Evolutionary conservation across 1,139 yeast species (phyloP).

Genomic region (Nadsonia commutata): DNA sequence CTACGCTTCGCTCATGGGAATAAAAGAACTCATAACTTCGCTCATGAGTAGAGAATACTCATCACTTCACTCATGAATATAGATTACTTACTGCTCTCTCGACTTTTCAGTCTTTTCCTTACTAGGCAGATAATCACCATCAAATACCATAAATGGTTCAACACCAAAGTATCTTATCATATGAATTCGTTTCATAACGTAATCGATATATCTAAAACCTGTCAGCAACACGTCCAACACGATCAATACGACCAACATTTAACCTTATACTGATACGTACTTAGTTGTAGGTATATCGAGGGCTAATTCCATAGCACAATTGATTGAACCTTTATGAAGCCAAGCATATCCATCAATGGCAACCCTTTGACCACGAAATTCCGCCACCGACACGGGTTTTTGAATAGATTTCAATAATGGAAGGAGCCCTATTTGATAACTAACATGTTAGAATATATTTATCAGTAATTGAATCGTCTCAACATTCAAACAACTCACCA

Average conservation of each 20-base stretch:
- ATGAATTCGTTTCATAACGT: conserved; percentile 42
- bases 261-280: conserved; percentile 21
- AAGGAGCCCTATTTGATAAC: conserved; percentile 39
- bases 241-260: background rate
- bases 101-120: conserved; percentile 62
- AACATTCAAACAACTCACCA: conserved; percentile 8
- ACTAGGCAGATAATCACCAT: conserved; percentile 77
- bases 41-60: too few species aligned
- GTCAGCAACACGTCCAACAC: background rate
- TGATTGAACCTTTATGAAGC: conserved; percentile 75
- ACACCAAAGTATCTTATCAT: conserved; percentile 56
- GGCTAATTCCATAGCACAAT: conserved; percentile 78
- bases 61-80: too few species aligned
- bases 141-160: conserved; percentile 81
- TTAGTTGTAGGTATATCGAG: conserved; percentile 53
- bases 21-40: too few species aligned
- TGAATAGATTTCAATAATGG: conserved; percentile 65
- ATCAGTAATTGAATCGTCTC: background rate
- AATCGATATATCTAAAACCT: conserved; percentile 30
- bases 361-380: conserved; percentile 58
- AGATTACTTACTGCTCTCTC: conserved; percentile 24
- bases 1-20: too few species aligned
- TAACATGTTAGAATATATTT: background rate
- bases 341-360: conserved; percentile 96
- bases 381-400: conserved; percentile 38